These are phyloP conservation scores for Raddia guianensis DNA, from an alignment of 176 grass and related monocot species.

Conservation along the genomic window DNA sequence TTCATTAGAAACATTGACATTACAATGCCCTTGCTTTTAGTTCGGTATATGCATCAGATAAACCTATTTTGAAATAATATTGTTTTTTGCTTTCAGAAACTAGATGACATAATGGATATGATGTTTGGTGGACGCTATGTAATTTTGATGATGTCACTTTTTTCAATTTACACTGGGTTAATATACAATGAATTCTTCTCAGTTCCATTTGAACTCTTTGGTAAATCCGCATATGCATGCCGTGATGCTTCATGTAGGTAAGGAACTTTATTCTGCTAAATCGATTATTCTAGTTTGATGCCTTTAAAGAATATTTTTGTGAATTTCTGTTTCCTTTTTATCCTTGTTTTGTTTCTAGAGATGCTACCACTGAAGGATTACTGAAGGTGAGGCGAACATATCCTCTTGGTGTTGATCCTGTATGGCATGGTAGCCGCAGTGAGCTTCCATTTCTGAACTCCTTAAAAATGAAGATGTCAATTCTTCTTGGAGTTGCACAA, in stretches of 20 bases:
- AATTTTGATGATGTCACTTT: constrained; percentile 84
- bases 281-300: background rate
- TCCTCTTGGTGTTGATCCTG: constrained; percentile 86
- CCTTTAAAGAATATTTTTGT: background rate
- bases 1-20: background rate
- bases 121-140: constrained; percentile 90
- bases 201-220: constrained; percentile 88
- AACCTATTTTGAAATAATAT: background rate
- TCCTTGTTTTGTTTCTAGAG: constrained; percentile 41
- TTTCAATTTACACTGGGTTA: constrained; percentile 95
- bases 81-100: constrained; percentile 58
- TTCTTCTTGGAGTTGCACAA: constrained; percentile 87
- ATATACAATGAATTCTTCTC: constrained; percentile 99
- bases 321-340: background rate
- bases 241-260: constrained; percentile 83
- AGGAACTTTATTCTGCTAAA: background rate
- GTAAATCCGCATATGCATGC: constrained; percentile 87
- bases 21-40: background rate
- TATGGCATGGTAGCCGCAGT: constrained; percentile 79
- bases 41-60: background rate
- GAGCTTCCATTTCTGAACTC: constrained; percentile 95
- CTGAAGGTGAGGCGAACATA: constrained; percentile 68
- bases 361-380: constrained; percentile 68
- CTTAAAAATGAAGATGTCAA: constrained; percentile 98
- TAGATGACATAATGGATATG: constrained; percentile 91